Base-by-base conservation (phyloP, 2,329 filamentous ascomycete genomes). In the Microcyclospora pomicola region DNA sequence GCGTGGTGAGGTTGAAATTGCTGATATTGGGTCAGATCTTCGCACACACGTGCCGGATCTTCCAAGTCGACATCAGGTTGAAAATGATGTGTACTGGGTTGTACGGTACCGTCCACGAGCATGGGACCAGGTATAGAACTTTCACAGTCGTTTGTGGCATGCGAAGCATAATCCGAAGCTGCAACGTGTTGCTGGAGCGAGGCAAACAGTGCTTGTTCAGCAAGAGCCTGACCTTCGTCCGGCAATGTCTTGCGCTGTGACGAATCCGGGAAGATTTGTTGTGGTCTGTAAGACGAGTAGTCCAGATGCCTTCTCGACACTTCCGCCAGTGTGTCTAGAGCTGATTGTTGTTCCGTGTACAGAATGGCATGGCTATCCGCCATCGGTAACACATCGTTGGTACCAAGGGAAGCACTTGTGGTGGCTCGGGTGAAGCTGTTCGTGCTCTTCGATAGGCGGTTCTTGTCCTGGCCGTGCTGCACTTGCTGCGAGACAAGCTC, bases 311-410 rank as follows among this genome's bases (percentile, higher is more conserved):
- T 82, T 36, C 84, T 73, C 35, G 86, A 92, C 0, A 87, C 86
- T 60, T 94, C 86, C 27, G 86, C 86, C 15, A 94, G 68, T 5
- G 86, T 86, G 56, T 92, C 83, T 29, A 94, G 67, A 2, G 83
- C 82, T 43, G 83, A 85, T 69, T 85, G 84, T 47, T 76, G 84
- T 15, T 31, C 30, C 14, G 12, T n/a, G 9, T 5, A 31, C 12
- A 31, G 14, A 31, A 5, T 15, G 14, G 14, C 12, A 9, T n/a
- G 12, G 9, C 14, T 31, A 9, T 31, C 30, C 6, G 12, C 30
- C 6, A 6, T 31, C 12, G 12, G 30, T 9, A 31, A 9, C 11
- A 15, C 29, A 34, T 29, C 28, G 34, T 33, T 13, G 30, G n/a
- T 13, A 32, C 29, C 7, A 24, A 10, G n/a, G 30, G 30, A 5